Conservation (phyloP, 1,284 basidiomycete species). For the Sparassis latifolia region DNA sequence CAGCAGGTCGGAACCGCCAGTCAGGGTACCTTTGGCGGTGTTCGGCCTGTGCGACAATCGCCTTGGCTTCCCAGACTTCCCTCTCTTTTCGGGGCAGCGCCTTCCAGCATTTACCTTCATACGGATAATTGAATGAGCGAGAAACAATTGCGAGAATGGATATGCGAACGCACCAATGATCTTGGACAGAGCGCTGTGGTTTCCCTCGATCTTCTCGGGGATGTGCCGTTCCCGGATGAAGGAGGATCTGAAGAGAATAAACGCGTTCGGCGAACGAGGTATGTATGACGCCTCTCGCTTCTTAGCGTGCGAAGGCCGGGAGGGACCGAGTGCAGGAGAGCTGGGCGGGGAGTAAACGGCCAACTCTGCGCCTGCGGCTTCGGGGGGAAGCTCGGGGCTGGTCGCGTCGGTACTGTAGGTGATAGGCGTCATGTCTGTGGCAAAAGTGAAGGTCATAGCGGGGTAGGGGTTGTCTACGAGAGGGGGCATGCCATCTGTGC, state of each 20-base stretch:
- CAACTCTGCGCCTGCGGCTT: conserved; percentile 15
- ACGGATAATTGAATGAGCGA: not conserved
- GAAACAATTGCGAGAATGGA: conserved; percentile 6
- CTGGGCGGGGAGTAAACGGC: conserved; percentile 16
- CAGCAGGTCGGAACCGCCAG: conserved; percentile 66
- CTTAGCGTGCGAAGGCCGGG: conserved; percentile 34
- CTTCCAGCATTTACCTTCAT: conserved; percentile 54
- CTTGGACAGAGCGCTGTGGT: conserved; percentile 65
- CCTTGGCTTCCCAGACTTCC: conserved; percentile 70
- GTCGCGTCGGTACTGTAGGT: conserved; percentile 32
- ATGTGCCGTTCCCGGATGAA: conserved; percentile 78
- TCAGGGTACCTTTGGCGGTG: conserved; percentile 72
- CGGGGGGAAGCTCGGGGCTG: conserved; percentile 29
- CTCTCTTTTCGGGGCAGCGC: conserved; percentile 53
- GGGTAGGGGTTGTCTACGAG: conserved; percentile 44
- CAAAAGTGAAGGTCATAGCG: conserved; percentile 43
- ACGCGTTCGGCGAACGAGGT: conserved; percentile 90
- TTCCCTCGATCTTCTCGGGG: conserved; percentile 70
- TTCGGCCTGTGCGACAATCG: conserved; percentile 67
- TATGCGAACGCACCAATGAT: conserved; percentile 29
- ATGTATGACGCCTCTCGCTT: conserved; percentile 61
- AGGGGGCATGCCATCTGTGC: conserved; percentile 39
- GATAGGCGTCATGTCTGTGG: conserved; percentile 38
- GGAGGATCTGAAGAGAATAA: conserved; percentile 89
- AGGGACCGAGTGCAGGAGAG: conserved; percentile 17